phyloP scores from a whole-genome alignment of 306 rosid genomes.

The Inga leiocalycina region DNA sequence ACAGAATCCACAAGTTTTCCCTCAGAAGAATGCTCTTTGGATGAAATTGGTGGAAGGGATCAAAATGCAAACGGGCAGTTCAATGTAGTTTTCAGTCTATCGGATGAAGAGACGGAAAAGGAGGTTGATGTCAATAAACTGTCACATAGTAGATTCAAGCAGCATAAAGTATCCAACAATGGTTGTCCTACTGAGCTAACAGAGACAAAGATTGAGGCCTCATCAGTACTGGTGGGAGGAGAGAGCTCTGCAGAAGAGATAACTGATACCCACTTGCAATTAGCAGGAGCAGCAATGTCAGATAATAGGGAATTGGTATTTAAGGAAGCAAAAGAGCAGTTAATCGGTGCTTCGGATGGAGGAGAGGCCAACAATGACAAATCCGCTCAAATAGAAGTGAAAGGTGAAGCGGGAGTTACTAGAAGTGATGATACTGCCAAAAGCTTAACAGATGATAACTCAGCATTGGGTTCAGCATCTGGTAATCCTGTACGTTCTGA shows the following conservation, averaged over 20 bases:
- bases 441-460: constrained; percentile 38
- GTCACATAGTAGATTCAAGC: constrained; percentile 33
- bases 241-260: constrained; percentile 31
- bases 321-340: constrained; percentile 29
- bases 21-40: constrained; percentile 32
- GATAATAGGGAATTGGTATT: constrained; percentile 11
- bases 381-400: constrained; percentile 31
- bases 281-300: constrained; percentile 28
- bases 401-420: constrained; percentile 35
- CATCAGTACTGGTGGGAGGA: constrained; percentile 25
- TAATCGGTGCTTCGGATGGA: constrained; percentile 19
- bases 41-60: constrained; percentile 31
- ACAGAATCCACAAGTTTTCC: constrained; percentile 25
- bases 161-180: constrained; percentile 45
- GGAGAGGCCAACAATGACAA: constrained; percentile 34
- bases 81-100: constrained; percentile 29
- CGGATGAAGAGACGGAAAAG: constrained; percentile 47
- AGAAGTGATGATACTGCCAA: constrained; percentile 19
- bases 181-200: constrained; percentile 42
- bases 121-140: constrained; percentile 40
- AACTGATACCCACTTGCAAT: constrained; percentile 18
- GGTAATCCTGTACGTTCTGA: constrained; percentile 41
- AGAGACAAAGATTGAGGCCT: constrained; percentile 47
- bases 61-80: constrained; percentile 24
- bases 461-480: constrained; percentile 34